Base-by-base conservation (phyloP, 306 rosid species). In the Quercus glauca region DNA sequence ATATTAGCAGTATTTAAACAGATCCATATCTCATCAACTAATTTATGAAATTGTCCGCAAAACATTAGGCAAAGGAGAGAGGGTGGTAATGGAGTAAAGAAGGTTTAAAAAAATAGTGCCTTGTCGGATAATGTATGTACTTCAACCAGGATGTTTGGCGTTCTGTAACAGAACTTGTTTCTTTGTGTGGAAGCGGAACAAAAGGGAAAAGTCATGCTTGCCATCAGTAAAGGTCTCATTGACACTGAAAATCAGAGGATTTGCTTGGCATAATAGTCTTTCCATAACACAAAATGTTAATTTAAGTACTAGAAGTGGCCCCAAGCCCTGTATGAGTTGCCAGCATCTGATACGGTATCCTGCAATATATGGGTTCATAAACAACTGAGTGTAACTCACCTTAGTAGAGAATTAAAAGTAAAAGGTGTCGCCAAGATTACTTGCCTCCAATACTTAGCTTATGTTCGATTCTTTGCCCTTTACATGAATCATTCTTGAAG, bases 381-480 rank as follows among this genome's bases (percentile, higher is more conserved):
- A 21, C 28, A 41, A 4, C 20, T 20, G 37, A 20, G 7, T 49
- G 53, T 12, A 49, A 13, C 53, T 49, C 53, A 49, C 15, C 15
- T 18, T 49, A 17, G 10, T 61, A 15, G 51, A 55, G n/a, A 31
- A 64, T 14, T 29, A 19, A 31, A 41, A 19, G 55, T 10, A 83
- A 79, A 65, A 37, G 73, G 69, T 13, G 57, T 20, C 41, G n/a
- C 76, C 43, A 75, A 82, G 80, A 79, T 83, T 76, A 69, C 82
- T 78, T 87, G 93, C 84, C 89, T 93, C 89, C 85, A 77, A 45
- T 80, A 37, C 87, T 83, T 59, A 63, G 79, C 93, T 75, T 76
- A 68, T 68, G 74, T 83, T 64, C 80, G 92, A 93, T 95, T 87
- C 99, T 85, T 93, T 95, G 70, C 97, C 96, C 96, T 86, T 81